phyloP scores from a whole-genome alignment of 192 early-diverging fungal genomes.

The Entomortierella lignicola region DNA sequence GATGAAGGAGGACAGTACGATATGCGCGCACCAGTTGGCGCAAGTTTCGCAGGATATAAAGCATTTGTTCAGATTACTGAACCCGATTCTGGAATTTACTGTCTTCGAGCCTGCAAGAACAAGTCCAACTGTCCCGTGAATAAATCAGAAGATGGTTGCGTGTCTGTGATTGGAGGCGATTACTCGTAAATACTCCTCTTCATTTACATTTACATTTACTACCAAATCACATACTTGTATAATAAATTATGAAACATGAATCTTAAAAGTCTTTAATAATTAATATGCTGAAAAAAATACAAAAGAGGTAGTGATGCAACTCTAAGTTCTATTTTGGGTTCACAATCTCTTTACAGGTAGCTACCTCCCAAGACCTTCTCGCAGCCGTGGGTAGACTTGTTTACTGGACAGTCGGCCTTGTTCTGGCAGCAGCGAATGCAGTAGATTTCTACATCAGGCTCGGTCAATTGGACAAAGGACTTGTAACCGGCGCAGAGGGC shows the following conservation, averaged over 20 bases:
- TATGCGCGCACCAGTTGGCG: slow-evolving; percentile 49
- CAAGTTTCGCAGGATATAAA: slow-evolving; percentile 41
- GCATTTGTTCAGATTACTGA: slow-evolving; percentile 56
- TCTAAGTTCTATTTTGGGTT: neutral
- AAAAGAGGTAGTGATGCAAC: no score
- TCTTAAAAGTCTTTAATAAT: no score
- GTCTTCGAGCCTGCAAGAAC: slow-evolving; percentile 47
- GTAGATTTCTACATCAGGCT: slow-evolving; percentile 54
- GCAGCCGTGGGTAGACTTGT: slow-evolving; percentile 46
- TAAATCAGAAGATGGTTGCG: slow-evolving; percentile 10
- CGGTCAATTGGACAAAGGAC: slow-evolving; percentile 58
- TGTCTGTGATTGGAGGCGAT: neutral
- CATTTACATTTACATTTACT: no score
- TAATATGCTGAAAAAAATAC: no score
- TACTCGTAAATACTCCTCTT: slow-evolving; percentile 14
- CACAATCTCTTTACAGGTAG: slow-evolving; percentile 16
- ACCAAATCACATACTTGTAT: no score
- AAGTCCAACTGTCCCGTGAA: slow-evolving; percentile 16
- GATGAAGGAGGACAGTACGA: slow-evolving; percentile 57
- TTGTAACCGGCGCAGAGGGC: slow-evolving; percentile 52
- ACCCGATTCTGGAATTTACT: slow-evolving; percentile 44
- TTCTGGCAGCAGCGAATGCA: slow-evolving; percentile 61
- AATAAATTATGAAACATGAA: no score
- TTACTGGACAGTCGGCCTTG: slow-evolving; percentile 31
- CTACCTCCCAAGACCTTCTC: slow-evolving; percentile 19